phyloP scores from a whole-genome alignment of 2,329 filamentous ascomycete genomes.

The Bipolaris oryzae region DNA sequence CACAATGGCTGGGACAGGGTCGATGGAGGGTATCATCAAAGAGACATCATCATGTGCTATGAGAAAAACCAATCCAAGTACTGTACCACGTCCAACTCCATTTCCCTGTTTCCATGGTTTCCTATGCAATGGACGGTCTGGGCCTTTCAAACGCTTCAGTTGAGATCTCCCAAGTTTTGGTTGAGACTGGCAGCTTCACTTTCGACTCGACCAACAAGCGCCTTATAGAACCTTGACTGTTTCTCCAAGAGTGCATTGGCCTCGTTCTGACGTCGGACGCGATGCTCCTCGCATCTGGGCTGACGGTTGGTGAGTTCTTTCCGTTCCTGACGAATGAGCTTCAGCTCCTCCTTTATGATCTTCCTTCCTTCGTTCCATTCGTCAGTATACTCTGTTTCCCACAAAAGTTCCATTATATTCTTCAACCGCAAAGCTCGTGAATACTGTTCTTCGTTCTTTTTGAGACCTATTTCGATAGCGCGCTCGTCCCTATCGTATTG shows the following conservation, averaged over 20 bases:
- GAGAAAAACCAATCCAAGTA: neutral
- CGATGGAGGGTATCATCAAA: constrained; percentile 5
- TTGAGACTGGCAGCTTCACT: neutral
- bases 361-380: neutral
- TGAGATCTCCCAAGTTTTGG: too few species aligned
- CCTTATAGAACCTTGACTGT: neutral
- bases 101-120: neutral
- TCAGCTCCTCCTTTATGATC: neutral
- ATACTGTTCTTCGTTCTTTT: neutral
- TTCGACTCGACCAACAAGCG: neutral
- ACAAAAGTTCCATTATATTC: neutral
- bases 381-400: neutral
- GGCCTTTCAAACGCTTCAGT: neutral
- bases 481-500: neutral
- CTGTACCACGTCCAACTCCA: neutral
- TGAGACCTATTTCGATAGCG: neutral
- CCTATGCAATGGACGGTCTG: too few species aligned
- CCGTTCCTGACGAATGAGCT: neutral
- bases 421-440: neutral
- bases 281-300: neutral
- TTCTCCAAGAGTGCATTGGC: neutral
- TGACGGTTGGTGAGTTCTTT: neutral
- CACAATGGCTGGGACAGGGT: neutral
- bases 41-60: neutral
- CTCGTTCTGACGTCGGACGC: neutral